These are phyloP conservation scores for Starmerella vaccinii DNA, from an alignment of 805 yeast species.

Conservation along the genomic window DNA sequence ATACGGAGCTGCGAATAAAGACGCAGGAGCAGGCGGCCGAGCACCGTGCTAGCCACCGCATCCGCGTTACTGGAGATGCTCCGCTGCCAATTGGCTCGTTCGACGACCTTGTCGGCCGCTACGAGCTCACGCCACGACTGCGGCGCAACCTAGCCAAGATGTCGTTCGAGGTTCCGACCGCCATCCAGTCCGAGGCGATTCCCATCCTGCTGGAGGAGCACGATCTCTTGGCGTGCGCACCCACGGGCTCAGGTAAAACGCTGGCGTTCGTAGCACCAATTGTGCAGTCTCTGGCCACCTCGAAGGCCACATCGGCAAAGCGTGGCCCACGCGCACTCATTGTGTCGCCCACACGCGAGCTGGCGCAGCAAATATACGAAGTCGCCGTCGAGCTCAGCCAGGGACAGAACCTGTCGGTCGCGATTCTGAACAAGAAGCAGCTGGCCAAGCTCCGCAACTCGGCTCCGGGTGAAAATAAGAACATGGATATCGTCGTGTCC, in stretches of 20 bases:
- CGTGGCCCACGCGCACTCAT: slow-evolving; percentile 61
- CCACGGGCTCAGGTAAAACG: slow-evolving; percentile 97
- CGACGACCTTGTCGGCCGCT: slow-evolving; percentile 63
- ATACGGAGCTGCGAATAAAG: slow-evolving; percentile 32
- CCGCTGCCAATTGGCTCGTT: slow-evolving; percentile 91
- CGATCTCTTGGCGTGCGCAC: slow-evolving; percentile 88
- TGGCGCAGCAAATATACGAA: slow-evolving; percentile 73
- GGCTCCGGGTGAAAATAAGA: slow-evolving; percentile 46
- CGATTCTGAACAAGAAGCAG: slow-evolving; percentile 63
- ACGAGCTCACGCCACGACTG: slow-evolving; percentile 49
- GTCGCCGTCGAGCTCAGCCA: slow-evolving; percentile 51
- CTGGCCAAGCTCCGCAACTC: slow-evolving; percentile 47
- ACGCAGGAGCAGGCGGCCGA: slow-evolving; percentile 49
- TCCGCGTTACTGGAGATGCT: slow-evolving; percentile 75
- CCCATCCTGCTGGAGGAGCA: slow-evolving; percentile 61
- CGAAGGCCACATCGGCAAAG: slow-evolving; percentile 4
- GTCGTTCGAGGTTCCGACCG: slow-evolving; percentile 76
- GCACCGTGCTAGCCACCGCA: slow-evolving; percentile 50
- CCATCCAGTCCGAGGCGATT: slow-evolving; percentile 84
- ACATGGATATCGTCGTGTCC: slow-evolving; percentile 69
- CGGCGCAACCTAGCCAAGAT: slow-evolving; percentile 54
- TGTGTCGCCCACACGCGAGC: slow-evolving; percentile 88
- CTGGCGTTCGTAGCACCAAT: slow-evolving; percentile 80
- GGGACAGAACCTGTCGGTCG: slow-evolving; percentile 49
- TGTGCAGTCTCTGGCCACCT: slow-evolving; percentile 41